Evolutionary conservation across 2,329 filamentous ascomycete species (phyloP), one percentile per base, ranked within the genome.

Genomic region (Coniochaeta prunicola): DNA sequence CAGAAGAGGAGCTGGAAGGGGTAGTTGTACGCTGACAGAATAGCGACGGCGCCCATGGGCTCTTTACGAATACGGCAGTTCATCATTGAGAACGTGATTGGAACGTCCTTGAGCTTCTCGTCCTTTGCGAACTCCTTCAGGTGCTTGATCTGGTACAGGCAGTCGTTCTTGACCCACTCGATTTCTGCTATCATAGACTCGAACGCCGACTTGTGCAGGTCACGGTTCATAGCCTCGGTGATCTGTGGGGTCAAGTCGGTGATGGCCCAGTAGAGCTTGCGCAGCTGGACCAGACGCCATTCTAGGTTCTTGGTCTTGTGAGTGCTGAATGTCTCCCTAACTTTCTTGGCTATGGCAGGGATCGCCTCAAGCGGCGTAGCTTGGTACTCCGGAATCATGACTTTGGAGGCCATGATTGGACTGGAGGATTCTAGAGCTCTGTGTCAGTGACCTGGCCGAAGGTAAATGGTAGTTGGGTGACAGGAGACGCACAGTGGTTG

Each of bases 1-100:
- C 84, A 82, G 42, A 97, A 71, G 38, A 86, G 85, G 48, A 97
- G 81, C 74, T 92, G 87, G 71, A 96, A 78, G 57, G 94, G 94
- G 73, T 92, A 96, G 79, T 99, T 99, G 83, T 91, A 97, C 48
- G 94, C 86, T 59, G 92, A 91, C 69, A 97, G 96, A 68, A 97
- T 85, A 66, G 97, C 79, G 12, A 91, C 85, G 42, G 86, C 79
- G 36, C 94, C 94, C 59, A 97, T 74, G 1, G 94, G 94, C 69
- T 97, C 93, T 76, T 96, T 96, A 64, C 87, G 81, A 70, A 96
- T 87, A 69, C 82, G 87, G 38, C 92, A 89, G 59, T 79, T 86
- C 76, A 96, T 81, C 45, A 88, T 70, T 64, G 81, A 81, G 74
- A 87, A 91, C 45, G 81, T 79, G 53, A 91, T 70, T 13, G 87